Conservation (phyloP, 2,329 filamentous ascomycete genomes). For the Cercospora canescens region DNA sequence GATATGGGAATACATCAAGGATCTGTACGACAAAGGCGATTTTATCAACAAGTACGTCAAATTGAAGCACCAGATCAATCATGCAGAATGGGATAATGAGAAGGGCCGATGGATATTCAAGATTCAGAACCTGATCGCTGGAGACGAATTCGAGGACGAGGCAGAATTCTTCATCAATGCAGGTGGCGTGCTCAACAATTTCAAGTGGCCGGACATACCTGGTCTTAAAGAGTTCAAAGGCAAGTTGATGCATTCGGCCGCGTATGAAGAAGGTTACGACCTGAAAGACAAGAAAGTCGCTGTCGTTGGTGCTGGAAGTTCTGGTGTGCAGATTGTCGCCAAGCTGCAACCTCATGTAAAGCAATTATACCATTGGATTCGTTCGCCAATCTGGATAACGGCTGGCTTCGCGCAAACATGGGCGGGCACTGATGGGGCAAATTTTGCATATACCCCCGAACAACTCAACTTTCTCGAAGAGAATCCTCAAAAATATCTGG, state of each 20-base stretch:
- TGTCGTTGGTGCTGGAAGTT: slow-evolving; percentile 45
- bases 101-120: slow-evolving; percentile 43
- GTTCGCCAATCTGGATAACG: slow-evolving; percentile 51
- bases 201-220: slow-evolving; percentile 47
- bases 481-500: slow-evolving; percentile 47
- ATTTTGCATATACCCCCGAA: slow-evolving; percentile 48
- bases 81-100: slow-evolving; percentile 46
- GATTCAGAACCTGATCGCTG: slow-evolving; percentile 37
- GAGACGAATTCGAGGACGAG: slow-evolving; percentile 35
- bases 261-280: slow-evolving; percentile 44
- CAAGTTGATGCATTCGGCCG: slow-evolving; percentile 45
- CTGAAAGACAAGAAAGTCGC: slow-evolving; percentile 43
- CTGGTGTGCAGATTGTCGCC: slow-evolving; percentile 46
- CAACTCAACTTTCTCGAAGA: slow-evolving; percentile 42
- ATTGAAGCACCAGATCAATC: slow-evolving; percentile 46
- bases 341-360: slow-evolving; percentile 42
- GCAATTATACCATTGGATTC: slow-evolving; percentile 44
- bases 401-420: slow-evolving; percentile 50
- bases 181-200: slow-evolving; percentile 46
- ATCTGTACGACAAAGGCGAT: slow-evolving; percentile 45
- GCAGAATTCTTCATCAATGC: slow-evolving; percentile 47
- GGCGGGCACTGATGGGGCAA: slow-evolving; percentile 49
- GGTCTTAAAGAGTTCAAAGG: slow-evolving; percentile 46
- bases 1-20: slow-evolving; percentile 52
- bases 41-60: slow-evolving; percentile 50